Evolutionary conservation across 176 grass and related monocot genomes (phyloP).

Genomic region (Phoenix roebelenii): DNA sequence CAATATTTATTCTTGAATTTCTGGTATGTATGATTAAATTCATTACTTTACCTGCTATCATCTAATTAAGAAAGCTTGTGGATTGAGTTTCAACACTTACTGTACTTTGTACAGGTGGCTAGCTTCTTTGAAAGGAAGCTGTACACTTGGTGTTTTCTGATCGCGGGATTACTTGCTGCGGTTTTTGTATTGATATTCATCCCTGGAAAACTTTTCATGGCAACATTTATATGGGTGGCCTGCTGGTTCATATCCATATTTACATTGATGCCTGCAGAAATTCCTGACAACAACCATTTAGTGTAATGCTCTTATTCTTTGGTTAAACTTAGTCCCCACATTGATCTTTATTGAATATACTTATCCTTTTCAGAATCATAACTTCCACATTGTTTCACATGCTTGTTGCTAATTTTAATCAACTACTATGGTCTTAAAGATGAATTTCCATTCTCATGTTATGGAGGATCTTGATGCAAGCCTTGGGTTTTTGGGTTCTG

Average conservation of each 20-base stretch:
- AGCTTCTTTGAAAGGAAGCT: conserved; percentile 88
- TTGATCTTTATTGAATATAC: too few species aligned
- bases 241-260: conserved; percentile 91
- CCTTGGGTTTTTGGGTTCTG: too few species aligned
- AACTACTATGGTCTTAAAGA: background rate
- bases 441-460: too few species aligned
- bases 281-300: conserved; percentile 90
- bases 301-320: conserved; percentile 52
- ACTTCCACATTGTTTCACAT: too few species aligned
- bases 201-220: conserved; percentile 43
- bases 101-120: conserved; percentile 45
- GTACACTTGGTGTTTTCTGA: conserved; percentile 88
- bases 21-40: conserved; percentile 39
- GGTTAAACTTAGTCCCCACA: background rate
- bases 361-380: too few species aligned
- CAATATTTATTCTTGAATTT: conserved; percentile 77
- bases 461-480: too few species aligned
- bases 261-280: conserved; percentile 98
- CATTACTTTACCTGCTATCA: background rate
- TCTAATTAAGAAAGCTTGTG: too few species aligned
- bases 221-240: conserved; percentile 49
- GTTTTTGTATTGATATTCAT: conserved; percentile 31
- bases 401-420: background rate
- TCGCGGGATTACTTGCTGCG: conserved; percentile 53
- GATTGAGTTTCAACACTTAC: too few species aligned